phyloP scores from a whole-genome alignment of 331 rosid species.

The Phaseolus coccineus region DNA sequence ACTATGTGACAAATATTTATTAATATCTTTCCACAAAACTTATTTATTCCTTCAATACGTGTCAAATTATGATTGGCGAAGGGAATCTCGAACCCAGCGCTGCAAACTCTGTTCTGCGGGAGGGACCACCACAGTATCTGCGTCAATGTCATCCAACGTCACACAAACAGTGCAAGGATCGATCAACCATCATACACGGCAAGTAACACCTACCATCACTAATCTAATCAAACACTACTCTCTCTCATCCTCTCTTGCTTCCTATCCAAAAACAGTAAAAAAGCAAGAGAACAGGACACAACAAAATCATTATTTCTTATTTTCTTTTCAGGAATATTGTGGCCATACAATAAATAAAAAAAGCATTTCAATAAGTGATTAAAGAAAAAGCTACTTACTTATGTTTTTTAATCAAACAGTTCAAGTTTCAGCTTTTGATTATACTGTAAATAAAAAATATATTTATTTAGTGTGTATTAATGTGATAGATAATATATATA shows the following conservation, averaged over 20 bases:
- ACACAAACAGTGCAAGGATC: conserved; percentile 37
- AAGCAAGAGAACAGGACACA: background rate
- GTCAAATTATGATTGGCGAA: conserved; percentile 24
- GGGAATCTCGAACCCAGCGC: conserved; percentile 47
- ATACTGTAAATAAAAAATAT: background rate
- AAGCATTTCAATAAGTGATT: too few species aligned
- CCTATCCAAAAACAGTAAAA: background rate
- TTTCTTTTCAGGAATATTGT: too few species aligned
- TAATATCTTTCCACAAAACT: conserved; percentile 32
- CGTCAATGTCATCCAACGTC: conserved; percentile 63
- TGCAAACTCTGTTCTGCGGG: conserved; percentile 4
- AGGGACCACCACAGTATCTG: conserved; percentile 61
- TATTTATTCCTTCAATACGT: conserved; percentile 30
- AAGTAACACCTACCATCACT: conserved; percentile 44
- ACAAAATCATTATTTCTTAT: background rate
- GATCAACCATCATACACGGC: conserved; percentile 56
- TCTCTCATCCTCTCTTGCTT: background rate
- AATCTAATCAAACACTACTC: background rate
- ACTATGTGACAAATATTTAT: conserved; percentile 44
- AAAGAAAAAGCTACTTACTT: too few species aligned
- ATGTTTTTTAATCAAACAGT: too few species aligned
- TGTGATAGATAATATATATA: too few species aligned
- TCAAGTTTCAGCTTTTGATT: too few species aligned
- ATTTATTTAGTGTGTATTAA: background rate
- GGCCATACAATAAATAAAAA: too few species aligned